Conservation (phyloP, 192 early-diverging fungal genomes). For the Coemansia sp. region DNA sequence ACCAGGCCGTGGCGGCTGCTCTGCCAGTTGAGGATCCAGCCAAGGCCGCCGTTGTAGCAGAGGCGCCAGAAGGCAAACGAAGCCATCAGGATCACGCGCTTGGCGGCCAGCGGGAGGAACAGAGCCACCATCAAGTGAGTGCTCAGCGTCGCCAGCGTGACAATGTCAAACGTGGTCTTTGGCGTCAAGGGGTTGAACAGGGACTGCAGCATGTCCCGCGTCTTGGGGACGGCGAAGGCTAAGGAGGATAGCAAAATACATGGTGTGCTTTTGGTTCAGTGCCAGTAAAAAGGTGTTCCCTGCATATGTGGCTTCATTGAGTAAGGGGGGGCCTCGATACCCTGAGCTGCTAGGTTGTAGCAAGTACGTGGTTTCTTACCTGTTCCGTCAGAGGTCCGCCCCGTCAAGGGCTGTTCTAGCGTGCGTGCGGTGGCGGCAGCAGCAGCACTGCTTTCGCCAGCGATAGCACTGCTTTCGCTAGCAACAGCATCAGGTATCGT, state of each 20-base stretch:
- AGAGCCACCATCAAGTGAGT: conserved; percentile 71
- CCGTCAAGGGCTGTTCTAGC: conserved; percentile 19
- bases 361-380: conserved; percentile 26
- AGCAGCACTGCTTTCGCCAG: background rate
- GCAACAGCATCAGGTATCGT: background rate
- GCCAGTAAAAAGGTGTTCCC: no score
- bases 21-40: conserved; percentile 79
- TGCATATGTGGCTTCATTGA: conserved; percentile 6
- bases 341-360: no score
- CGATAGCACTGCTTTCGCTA: background rate
- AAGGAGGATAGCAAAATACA: conserved; percentile 14
- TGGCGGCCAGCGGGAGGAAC: conserved; percentile 58
- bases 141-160: conserved; percentile 68
- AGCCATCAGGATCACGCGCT: conserved; percentile 66
- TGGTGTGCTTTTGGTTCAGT: background rate
- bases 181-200: conserved; percentile 70
- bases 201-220: conserved; percentile 74
- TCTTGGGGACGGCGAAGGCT: conserved; percentile 68
- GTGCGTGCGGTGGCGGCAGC: background rate
- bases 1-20: conserved; percentile 77
- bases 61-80: conserved; percentile 88
- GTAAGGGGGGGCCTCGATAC: no score
- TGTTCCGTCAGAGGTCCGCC: conserved; percentile 50
- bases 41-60: conserved; percentile 87
- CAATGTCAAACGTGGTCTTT: conserved; percentile 76